phyloP scores from a whole-genome alignment of 2,329 filamentous ascomycete genomes.

The Trichoderma atroviride region DNA sequence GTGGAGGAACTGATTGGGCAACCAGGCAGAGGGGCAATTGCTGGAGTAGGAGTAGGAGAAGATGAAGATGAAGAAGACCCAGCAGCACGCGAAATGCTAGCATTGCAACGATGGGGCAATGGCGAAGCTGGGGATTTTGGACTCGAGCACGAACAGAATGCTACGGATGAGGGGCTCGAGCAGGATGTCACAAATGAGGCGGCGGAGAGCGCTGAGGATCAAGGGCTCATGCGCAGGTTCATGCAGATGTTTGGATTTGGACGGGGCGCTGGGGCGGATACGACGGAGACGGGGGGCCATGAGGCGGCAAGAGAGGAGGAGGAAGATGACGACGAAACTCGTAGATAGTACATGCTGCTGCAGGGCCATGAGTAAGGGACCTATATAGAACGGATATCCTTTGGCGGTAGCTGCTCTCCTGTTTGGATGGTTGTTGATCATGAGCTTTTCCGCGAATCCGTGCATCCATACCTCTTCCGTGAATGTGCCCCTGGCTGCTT shows the following conservation, averaged over 20 bases:
- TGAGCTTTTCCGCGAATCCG: not conserved
- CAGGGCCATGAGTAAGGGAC: not conserved
- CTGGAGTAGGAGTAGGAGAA: slow-evolving; percentile 10
- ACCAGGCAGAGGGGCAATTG: slow-evolving; percentile 28
- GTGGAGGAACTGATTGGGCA: slow-evolving; percentile 37
- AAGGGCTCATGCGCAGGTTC: slow-evolving; percentile 36
- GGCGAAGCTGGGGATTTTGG: not conserved
- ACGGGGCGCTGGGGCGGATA: slow-evolving; percentile 13
- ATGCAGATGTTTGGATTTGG: slow-evolving; percentile 35
- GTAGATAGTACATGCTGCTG: not conserved
- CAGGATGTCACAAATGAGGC: slow-evolving; percentile 38
- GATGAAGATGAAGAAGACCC: slow-evolving; percentile 13
- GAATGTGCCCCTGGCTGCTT: not conserved
- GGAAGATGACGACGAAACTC: slow-evolving; percentile 3
- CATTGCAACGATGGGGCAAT: not conserved
- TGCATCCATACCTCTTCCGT: not conserved
- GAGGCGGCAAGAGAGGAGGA: not conserved
- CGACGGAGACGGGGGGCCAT: slow-evolving; percentile 25
- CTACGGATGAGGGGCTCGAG: slow-evolving; percentile 40
- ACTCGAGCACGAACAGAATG: not conserved
- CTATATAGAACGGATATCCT: not conserved
- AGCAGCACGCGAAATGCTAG: not conserved
- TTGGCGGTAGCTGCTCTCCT: not conserved
- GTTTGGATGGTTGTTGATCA: not conserved
- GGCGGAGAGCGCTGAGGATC: slow-evolving; percentile 32